These are phyloP conservation scores for Trypanosomatidae sp. DNA, from an alignment of 208 protist genomes.

Conservation along the genomic window DNA sequence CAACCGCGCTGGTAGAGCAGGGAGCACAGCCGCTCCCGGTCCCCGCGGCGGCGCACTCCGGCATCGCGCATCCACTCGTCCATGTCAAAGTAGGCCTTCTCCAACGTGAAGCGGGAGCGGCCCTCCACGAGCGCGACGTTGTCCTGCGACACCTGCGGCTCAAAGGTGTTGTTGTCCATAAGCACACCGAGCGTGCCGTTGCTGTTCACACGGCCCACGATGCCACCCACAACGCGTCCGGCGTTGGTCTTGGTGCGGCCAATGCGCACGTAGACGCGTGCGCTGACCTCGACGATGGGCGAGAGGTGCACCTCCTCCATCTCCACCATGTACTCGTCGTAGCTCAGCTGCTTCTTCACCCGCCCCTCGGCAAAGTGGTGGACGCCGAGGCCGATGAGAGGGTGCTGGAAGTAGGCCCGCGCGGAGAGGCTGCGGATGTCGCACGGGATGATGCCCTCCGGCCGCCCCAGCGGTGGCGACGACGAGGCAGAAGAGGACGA, in stretches of 20 bases:
- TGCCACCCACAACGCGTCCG: conserved; percentile 58
- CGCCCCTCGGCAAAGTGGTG: conserved; percentile 69
- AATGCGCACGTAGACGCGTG: conserved; percentile 64
- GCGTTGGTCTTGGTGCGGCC: conserved; percentile 28
- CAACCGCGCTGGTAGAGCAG: conserved; percentile 64
- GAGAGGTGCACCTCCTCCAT: conserved; percentile 72
- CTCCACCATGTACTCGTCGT: conserved; percentile 66
- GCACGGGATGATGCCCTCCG: conserved; percentile 11
- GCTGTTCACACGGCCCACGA: conserved; percentile 80
- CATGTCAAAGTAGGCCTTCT: conserved; percentile 38
- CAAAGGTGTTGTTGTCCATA: conserved; percentile 82
- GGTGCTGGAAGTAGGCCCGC: conserved; percentile 64
- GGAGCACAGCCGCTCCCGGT: conserved; percentile 49
- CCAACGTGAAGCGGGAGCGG: conserved; percentile 53
- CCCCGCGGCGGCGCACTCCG: conserved; percentile 38
- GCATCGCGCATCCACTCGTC: conserved; percentile 58
- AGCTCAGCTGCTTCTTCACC: conserved; percentile 44
- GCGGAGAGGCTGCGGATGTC: conserved; percentile 15
- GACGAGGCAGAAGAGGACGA: not conserved
- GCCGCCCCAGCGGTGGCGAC: too few relatives aligned
- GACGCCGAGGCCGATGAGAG: conserved; percentile 56
- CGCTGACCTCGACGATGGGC: conserved; percentile 76
- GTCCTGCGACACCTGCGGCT: conserved; percentile 54
- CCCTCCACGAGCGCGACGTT: conserved; percentile 65
- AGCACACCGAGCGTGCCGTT: conserved; percentile 85